phyloP scores from a whole-genome alignment of 2,329 filamentous ascomycete species.

The Cladorrhinum sp. region DNA sequence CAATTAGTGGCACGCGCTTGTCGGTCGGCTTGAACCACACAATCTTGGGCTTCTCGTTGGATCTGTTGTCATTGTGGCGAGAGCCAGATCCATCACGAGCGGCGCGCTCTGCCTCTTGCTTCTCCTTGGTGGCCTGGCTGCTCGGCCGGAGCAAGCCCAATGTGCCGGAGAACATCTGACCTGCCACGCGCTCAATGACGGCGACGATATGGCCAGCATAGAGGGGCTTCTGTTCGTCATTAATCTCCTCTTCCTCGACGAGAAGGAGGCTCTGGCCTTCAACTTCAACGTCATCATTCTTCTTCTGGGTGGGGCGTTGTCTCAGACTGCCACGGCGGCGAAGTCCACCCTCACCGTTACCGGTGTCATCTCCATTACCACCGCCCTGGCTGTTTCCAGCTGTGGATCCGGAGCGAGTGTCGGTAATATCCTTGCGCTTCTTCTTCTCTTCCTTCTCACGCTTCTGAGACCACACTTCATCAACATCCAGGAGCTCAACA shows the following conservation, averaged over 20 bases:
- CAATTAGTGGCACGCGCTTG: conserved; percentile 96
- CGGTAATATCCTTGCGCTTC: conserved; percentile 98
- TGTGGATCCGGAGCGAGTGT: conserved; percentile 75
- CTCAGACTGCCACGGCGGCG: conserved; percentile 91
- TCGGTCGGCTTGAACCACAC: conserved; percentile 99
- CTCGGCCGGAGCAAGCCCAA: conserved; percentile 90
- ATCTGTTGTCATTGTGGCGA: conserved; percentile 74
- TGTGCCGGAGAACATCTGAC: conserved; percentile 98
- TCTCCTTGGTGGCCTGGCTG: conserved; percentile 98
- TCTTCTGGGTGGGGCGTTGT: conserved; percentile 97
- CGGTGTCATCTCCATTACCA: conserved; percentile 58
- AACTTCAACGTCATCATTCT: conserved; percentile 98
- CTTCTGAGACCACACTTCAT: conserved; percentile 98
- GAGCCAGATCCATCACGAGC: conserved; percentile 75
- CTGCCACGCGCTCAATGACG: conserved; percentile 92
- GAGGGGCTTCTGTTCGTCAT: conserved; percentile 93
- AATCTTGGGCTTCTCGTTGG: conserved; percentile 98
- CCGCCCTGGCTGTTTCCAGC: conserved; percentile 67
- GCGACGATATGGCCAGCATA: conserved; percentile 97
- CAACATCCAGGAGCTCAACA: conserved; percentile 92
- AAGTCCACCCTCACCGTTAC: conserved; percentile 74
- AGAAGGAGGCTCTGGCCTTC: conserved; percentile 95
- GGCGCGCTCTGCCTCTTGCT: conserved; percentile 94
- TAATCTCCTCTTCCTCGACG: conserved; percentile 98
- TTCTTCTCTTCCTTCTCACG: conserved; percentile 99